These are phyloP conservation scores for Hippophae tibetana DNA, from an alignment of 306 rosid genomes.

Conservation along the genomic window DNA sequence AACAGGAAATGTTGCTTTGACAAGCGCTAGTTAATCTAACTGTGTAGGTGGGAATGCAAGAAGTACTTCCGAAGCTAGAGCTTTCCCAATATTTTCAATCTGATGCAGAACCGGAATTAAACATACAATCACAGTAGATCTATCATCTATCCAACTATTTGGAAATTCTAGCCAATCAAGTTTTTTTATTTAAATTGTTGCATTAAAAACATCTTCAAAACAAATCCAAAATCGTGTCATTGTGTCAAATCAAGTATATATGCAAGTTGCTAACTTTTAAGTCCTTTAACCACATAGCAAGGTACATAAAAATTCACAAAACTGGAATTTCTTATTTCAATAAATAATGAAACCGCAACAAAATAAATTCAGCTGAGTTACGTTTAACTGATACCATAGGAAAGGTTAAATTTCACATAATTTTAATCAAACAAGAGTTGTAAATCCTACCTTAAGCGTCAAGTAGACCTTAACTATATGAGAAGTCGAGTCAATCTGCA, in stretches of 20 bases:
- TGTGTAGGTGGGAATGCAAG: conserved; percentile 77
- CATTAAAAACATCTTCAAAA: neutral
- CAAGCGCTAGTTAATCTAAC: conserved; percentile 54
- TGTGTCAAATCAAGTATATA: too few relatives aligned
- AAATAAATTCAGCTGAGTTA: too few relatives aligned
- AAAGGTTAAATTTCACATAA: neutral
- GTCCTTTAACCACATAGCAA: too few relatives aligned
- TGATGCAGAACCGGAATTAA: conserved; percentile 28
- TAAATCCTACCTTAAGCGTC: conserved; percentile 67
- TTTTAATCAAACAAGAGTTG: neutral
- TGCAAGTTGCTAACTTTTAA: too few relatives aligned
- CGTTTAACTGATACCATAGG: too few relatives aligned
- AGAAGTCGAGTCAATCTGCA: conserved; percentile 88
- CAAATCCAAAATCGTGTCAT: neutral
- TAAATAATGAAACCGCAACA: too few relatives aligned
- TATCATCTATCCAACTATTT: neutral
- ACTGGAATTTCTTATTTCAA: too few relatives aligned
- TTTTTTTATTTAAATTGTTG: neutral
- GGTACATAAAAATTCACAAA: too few relatives aligned
- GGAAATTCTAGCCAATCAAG: neutral
- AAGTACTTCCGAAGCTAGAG: conserved; percentile 64
- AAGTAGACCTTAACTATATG: conserved; percentile 77
- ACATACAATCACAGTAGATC: conserved; percentile 2
- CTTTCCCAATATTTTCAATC: conserved; percentile 71
- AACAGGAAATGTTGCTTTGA: conserved; percentile 60